phyloP scores from a whole-genome alignment of 441 rosid genomes.

The Populus hybrid region DNA sequence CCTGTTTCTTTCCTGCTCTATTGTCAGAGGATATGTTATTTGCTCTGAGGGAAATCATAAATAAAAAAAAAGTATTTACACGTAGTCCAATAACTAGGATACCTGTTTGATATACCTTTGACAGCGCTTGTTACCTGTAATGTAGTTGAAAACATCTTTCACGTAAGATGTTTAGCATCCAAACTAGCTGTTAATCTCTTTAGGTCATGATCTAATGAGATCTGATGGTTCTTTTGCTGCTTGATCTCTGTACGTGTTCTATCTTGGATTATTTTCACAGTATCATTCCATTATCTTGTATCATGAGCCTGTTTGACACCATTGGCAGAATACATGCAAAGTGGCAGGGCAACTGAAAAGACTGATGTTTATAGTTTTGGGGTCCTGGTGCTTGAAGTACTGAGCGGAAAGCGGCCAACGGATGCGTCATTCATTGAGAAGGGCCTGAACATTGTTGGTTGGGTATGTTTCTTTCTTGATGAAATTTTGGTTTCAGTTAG shows the following conservation, averaged over 20 bases:
- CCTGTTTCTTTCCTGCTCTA: neutral
- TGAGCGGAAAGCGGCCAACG: conserved; percentile 96
- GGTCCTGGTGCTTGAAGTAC: conserved; percentile 64
- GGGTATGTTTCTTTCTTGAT: conserved; percentile 51
- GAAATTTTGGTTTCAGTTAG: conserved; percentile 4
- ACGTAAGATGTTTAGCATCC: neutral
- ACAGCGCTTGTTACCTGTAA: neutral
- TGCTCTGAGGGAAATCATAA: neutral
- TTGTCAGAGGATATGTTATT: neutral
- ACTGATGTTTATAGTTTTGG: too few relatives aligned
- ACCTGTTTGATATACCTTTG: neutral
- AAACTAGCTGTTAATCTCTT: conserved; percentile 1
- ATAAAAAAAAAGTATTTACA: neutral
- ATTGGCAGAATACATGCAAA: conserved; percentile 86
- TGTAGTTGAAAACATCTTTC: neutral
- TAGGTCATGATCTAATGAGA: neutral
- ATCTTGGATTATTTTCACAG: neutral
- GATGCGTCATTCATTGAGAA: conserved; percentile 97
- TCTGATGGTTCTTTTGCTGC: conserved; percentile 6
- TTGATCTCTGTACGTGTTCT: neutral
- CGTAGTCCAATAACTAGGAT: neutral
- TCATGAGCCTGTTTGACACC: conserved; percentile 7
- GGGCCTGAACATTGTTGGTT: conserved; percentile 93
- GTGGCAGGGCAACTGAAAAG: conserved; percentile 82
- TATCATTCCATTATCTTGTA: neutral